phyloP scores from a whole-genome alignment of 352 stramenopile genomes.

The Phytophthora citrophthora region DNA sequence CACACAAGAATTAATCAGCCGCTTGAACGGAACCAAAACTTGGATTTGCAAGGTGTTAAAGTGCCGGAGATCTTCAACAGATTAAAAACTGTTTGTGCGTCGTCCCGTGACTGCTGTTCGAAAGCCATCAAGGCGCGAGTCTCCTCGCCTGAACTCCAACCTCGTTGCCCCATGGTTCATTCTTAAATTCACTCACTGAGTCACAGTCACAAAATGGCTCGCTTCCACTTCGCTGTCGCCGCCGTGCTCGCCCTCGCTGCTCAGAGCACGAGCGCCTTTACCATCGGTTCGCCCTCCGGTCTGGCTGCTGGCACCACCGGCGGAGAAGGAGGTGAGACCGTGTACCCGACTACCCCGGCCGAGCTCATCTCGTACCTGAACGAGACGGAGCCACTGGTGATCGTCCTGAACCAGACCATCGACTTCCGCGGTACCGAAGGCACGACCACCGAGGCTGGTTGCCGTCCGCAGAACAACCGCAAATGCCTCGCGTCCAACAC shows the following conservation, averaged over 20 bases:
- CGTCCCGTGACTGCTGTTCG: neutral
- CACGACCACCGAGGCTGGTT: slow-evolving; percentile 41
- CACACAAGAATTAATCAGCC: slow-evolving; percentile 22
- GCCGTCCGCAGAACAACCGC: slow-evolving; percentile 34
- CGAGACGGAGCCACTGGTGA: slow-evolving; percentile 31
- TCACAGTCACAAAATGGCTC: slow-evolving; percentile 12
- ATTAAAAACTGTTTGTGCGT: slow-evolving; percentile 1
- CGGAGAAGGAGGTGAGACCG: slow-evolving; percentile 25
- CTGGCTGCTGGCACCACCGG: slow-evolving; percentile 38
- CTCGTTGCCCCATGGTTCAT: slow-evolving; percentile 4
- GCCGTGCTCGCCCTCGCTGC: slow-evolving; percentile 7
- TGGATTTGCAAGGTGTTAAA: slow-evolving; percentile 22
- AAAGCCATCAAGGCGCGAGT: slow-evolving; percentile 10
- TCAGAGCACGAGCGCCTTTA: slow-evolving; percentile 19
- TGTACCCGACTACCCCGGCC: slow-evolving; percentile 33
- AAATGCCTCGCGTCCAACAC: slow-evolving; percentile 47
- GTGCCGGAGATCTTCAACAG: slow-evolving; percentile 1
- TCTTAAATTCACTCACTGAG: slow-evolving; percentile 18
- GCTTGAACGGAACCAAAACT: slow-evolving; percentile 12
- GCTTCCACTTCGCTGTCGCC: slow-evolving; percentile 13
- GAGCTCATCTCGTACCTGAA: slow-evolving; percentile 41
- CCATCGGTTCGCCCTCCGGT: slow-evolving; percentile 27
- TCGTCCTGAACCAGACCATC: slow-evolving; percentile 48
- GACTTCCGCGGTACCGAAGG: slow-evolving; percentile 49
- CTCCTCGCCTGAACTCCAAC: neutral